Percentiles rank a stretch among this genome's conserved stretches.
These are phyloP conservation scores for Phytopythium aichiense DNA, from an alignment of 352 stramenopile genomes.

Conservation along the genomic window DNA sequence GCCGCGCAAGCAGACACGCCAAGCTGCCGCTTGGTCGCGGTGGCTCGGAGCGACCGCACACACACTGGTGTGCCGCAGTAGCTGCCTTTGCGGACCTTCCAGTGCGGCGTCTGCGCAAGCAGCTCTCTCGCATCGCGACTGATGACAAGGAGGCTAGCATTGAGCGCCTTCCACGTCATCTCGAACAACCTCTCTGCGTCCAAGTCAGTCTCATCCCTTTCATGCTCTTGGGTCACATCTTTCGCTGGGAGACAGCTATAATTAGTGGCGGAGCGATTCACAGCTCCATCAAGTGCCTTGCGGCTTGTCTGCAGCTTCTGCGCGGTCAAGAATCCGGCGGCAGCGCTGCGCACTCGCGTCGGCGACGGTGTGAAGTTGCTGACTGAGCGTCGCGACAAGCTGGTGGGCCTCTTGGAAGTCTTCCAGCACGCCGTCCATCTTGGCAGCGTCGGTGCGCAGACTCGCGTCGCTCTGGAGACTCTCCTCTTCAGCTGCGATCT, in stretches of 20 bases:
- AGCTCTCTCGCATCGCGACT: slow-evolving; percentile 9
- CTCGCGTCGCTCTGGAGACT: slow-evolving; percentile 42
- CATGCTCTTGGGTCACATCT: background rate
- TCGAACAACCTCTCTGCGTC: background rate
- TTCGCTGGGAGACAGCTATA: background rate
- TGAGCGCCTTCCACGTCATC: background rate
- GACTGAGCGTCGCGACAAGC: slow-evolving; percentile 30
- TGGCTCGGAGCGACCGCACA: slow-evolving; percentile 34
- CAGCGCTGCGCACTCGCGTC: slow-evolving; percentile 29
- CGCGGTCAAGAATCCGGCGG: slow-evolving; percentile 19
- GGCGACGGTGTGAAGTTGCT: slow-evolving; percentile 28
- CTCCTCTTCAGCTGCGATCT: slow-evolving; percentile 44
- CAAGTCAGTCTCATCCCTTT: background rate
- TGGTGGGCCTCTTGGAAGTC: slow-evolving; percentile 37
- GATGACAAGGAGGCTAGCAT: background rate
- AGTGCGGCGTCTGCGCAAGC: slow-evolving; percentile 23
- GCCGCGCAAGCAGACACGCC: slow-evolving; percentile 24
- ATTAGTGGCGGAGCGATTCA: background rate
- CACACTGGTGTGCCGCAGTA: slow-evolving; percentile 22
- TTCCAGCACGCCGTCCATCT: slow-evolving; percentile 22
- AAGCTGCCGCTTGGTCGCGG: slow-evolving; percentile 27
- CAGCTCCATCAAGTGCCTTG: background rate
- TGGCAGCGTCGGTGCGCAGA: slow-evolving; percentile 24
- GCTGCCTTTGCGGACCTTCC: slow-evolving; percentile 30
- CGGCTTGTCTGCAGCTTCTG: background rate